phyloP scores from a whole-genome alignment of 768 basidiomycete genomes.

The Calocera viscosa region DNA sequence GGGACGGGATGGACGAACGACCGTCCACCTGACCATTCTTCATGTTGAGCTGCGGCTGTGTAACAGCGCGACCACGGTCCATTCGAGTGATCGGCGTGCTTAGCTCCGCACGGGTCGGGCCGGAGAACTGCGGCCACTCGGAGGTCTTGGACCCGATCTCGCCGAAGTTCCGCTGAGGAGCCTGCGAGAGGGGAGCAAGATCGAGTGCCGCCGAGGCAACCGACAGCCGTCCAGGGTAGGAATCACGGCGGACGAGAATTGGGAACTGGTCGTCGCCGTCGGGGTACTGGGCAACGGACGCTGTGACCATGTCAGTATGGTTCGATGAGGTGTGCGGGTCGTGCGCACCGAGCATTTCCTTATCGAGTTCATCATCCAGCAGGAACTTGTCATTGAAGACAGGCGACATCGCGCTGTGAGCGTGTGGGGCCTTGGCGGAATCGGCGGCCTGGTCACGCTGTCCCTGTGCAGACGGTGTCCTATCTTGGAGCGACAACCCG shows the following conservation, averaged over 20 bases:
- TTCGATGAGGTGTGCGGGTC: background rate
- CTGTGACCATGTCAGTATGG: conserved; percentile 12
- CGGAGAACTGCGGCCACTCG: conserved; percentile 87
- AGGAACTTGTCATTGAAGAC: conserved; percentile 38
- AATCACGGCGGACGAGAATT: conserved; percentile 27
- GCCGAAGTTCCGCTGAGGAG: conserved; percentile 54
- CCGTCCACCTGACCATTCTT: background rate
- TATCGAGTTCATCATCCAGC: conserved; percentile 84
- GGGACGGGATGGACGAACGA: background rate
- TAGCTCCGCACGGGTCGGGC: conserved; percentile 42
- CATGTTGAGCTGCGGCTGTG: background rate
- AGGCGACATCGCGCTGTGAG: background rate
- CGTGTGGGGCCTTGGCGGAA: background rate
- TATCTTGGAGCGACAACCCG: background rate
- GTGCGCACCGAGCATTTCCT: conserved; percentile 82
- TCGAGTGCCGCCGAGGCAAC: conserved; percentile 87
- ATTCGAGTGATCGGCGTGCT: conserved; percentile 62
- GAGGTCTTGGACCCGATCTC: conserved; percentile 62
- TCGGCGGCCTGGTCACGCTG: background rate
- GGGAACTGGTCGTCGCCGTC: conserved; percentile 73
- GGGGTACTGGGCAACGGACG: conserved; percentile 20
- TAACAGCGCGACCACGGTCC: background rate
- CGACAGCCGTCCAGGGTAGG: conserved; percentile 62
- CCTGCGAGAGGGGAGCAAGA: conserved; percentile 77
- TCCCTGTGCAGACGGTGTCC: background rate